Evolutionary conservation across 2,329 filamentous ascomycete genomes (phyloP).

Genomic region (Lecanicillium sp.): DNA sequence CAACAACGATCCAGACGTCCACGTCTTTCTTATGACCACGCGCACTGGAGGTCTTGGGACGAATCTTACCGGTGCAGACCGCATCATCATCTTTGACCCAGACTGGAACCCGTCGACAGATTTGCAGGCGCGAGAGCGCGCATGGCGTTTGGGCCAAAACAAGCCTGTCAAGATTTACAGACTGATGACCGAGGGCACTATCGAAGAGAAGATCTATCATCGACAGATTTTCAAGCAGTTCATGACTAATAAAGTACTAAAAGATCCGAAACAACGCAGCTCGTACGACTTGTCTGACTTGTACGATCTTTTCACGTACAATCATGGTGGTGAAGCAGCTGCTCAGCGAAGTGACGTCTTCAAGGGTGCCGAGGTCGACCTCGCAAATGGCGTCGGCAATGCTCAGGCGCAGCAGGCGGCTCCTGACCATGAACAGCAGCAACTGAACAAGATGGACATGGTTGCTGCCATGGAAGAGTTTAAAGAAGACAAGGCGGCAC

Average conservation of each 20-base stretch:
- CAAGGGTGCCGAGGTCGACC: conserved; percentile 69
- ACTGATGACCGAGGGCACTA: conserved; percentile 95
- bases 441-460: conserved; percentile 49
- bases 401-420: conserved; percentile 6
- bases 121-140: conserved; percentile 87
- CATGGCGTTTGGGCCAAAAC: conserved; percentile 93
- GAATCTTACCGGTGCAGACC: conserved; percentile 89
- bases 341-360: conserved; percentile 86
- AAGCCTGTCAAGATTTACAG: conserved; percentile 93
- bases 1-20: conserved; percentile 71
- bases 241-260: conserved; percentile 90
- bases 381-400: conserved; percentile 17
- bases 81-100: conserved; percentile 96
- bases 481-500: conserved; percentile 43
- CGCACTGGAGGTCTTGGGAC: conserved; percentile 92
- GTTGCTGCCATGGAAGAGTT: conserved; percentile 62
- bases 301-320: conserved; percentile 78
- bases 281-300: conserved; percentile 86
- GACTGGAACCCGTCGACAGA: conserved; percentile 99
- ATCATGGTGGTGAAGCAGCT: conserved; percentile 43
- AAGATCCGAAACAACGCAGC: conserved; percentile 87
- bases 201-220: conserved; percentile 99
- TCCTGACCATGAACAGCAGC: conserved; percentile 29
- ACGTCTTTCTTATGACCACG: conserved; percentile 90
- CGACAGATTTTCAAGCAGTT: conserved; percentile 99